Percentiles rank a stretch among this genome's conserved stretches.
phyloP scores from a whole-genome alignment of 2,329 filamentous ascomycete genomes.

The Didymella sp. region DNA sequence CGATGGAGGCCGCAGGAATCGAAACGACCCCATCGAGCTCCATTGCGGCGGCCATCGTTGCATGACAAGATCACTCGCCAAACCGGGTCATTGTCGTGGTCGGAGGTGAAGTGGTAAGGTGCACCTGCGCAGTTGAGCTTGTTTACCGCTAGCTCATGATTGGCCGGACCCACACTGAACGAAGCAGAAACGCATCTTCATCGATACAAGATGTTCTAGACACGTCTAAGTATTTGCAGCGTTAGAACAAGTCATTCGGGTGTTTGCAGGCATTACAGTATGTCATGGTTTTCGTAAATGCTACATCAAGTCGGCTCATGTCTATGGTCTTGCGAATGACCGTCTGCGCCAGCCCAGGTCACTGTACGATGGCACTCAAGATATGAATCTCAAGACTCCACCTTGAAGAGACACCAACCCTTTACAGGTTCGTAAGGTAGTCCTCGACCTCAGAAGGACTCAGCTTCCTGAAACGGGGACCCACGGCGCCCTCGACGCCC shows the following conservation, averaged over 20 bases:
- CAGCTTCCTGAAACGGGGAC: slow-evolving; percentile 90
- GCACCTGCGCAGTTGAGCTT: neutral
- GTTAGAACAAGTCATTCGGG: neutral
- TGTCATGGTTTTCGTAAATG: slow-evolving; percentile 36
- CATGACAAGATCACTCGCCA: neutral
- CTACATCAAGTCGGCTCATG: slow-evolving; percentile 30
- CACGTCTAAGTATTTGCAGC: neutral
- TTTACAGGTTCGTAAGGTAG: slow-evolving; percentile 96
- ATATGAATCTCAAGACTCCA: neutral
- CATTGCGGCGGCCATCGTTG: slow-evolving; percentile 5
- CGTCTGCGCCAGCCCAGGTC: slow-evolving; percentile 6
- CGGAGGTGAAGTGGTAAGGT: slow-evolving; percentile 2
- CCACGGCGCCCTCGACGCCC: slow-evolving; percentile 82
- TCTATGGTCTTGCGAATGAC: slow-evolving; percentile 17
- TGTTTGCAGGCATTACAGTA: neutral
- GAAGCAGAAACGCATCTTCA: slow-evolving; percentile 1
- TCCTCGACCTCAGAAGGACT: slow-evolving; percentile 99
- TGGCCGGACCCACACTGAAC: slow-evolving; percentile 8
- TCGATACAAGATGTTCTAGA: neutral
- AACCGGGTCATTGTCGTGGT: slow-evolving; percentile 1
- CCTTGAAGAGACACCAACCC: neutral
- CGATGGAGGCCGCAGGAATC: slow-evolving; percentile 2
- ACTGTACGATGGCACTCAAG: slow-evolving; percentile 22
- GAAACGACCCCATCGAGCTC: slow-evolving; percentile 13
- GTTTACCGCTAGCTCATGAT: slow-evolving; percentile 12